Percentiles rank a stretch among this genome's conserved stretches.
These are phyloP conservation scores for Karstenula rhodostoma DNA, from an alignment of 2,329 filamentous ascomycete species.

Conservation along the genomic window DNA sequence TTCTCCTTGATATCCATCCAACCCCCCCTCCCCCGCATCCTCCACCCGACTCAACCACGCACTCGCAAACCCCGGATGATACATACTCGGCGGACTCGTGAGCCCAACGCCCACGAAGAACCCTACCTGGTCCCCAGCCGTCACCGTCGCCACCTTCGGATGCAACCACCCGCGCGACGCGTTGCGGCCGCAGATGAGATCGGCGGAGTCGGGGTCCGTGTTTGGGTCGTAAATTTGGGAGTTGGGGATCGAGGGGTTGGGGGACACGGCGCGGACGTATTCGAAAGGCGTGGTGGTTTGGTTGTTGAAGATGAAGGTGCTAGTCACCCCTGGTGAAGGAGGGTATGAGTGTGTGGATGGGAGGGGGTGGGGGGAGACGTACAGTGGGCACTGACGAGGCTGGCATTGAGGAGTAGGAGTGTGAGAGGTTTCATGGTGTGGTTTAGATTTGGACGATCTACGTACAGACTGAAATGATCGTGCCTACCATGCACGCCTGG, in stretches of 20 bases:
- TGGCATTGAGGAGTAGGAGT: neutral
- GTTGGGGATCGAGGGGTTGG: neutral
- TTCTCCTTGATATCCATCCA: conserved; percentile 12
- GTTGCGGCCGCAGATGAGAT: conserved; percentile 24
- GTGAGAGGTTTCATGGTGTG: neutral
- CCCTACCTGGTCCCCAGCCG: conserved; percentile 20
- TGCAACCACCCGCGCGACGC: conserved; percentile 13
- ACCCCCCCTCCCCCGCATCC: neutral
- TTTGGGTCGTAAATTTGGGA: conserved; percentile 10
- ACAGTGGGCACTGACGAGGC: neutral
- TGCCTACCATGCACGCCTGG: neutral
- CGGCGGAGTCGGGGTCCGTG: conserved; percentile 12
- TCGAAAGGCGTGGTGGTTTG: conserved; percentile 13
- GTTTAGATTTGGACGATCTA: neutral
- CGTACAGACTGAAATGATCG: no score
- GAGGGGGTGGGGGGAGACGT: neutral
- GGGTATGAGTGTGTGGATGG: neutral
- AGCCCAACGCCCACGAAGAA: conserved; percentile 14
- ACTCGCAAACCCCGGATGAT: conserved; percentile 12
- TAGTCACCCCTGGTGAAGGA: conserved; percentile 2
- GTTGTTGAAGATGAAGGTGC: conserved; percentile 18
- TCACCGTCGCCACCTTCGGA: conserved; percentile 15
- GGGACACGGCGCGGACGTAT: conserved; percentile 16
- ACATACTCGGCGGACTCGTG: neutral
- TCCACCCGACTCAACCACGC: conserved; percentile 10